Base-by-base conservation (phyloP, 1,139 yeast species). In the Debaryomycetaceae sp. region DNA sequence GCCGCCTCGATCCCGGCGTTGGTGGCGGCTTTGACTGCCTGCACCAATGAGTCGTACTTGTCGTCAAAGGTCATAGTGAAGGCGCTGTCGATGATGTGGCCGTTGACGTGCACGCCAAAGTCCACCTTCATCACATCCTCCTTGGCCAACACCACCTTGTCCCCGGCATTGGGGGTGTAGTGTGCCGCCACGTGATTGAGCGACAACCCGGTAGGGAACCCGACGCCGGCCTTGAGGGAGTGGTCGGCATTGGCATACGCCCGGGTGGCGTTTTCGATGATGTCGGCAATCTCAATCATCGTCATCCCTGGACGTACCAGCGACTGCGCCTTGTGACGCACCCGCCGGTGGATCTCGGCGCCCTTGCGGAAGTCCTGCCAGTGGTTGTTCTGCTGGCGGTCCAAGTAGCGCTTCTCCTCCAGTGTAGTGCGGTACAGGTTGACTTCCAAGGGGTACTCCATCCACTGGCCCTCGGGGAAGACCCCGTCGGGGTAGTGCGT, bases 71-170 rank as follows among this genome's bases (percentile, higher is more conserved):
- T 74, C 57, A 85, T 75, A 1, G 99, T 93, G 62, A 86, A 91
- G 2, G 99, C 98, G 40, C 94, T 84, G 53, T 91, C 99, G 42
- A 91, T 78, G 46, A 91, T 91, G 46, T 78, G 77, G n/a, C 99
- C 99, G 49, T 91, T 85, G 25, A 91, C 86, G 52, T 93, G 98
- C 14, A 91, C 96, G 41, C 99, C 99, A 49, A 89, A 78, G 56
- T 91, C 99, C 22, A 91, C 94, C 63, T 93, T 93, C 88, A 91
- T 78, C 30, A 91, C 96, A 58, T 91, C 98, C 41, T 84, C 94
- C 47, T 85, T 77, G 36, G 72, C 67, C 44, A 91, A 65, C 1
- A 83, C 83, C 7, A 83, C 72, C 47, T 78, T 85, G 57, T 93
- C 98, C 13, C 96, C 96, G 12, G 94, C 81, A 58, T 91, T 91